Percentiles rank a stretch among this genome's conserved stretches.
These are phyloP conservation scores for Arthroderma uncinatum DNA, from an alignment of 2,329 filamentous ascomycete species.

Conservation along the genomic window DNA sequence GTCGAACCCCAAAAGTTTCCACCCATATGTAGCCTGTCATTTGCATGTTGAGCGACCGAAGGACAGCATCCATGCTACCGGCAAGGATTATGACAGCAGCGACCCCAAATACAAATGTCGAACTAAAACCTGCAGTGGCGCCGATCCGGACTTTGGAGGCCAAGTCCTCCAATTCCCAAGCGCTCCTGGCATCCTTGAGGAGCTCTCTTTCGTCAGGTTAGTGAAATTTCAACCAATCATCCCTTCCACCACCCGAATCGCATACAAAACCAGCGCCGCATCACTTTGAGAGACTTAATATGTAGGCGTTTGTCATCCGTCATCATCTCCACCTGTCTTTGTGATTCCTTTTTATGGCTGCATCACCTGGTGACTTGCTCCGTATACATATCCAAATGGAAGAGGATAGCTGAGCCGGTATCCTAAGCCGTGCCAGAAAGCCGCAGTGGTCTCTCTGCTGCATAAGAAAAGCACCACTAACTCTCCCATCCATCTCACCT, in stretches of 20 bases:
- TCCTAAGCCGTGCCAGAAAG: background rate
- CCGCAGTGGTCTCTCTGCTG: background rate
- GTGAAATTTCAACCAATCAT: conserved; percentile 23
- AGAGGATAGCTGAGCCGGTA: background rate
- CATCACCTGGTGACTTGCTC: background rate
- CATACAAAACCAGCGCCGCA: conserved; percentile 1
- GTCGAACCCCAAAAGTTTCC: conserved; percentile 48
- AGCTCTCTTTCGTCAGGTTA: conserved; percentile 63
- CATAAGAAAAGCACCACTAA: background rate
- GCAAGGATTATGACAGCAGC: conserved; percentile 43
- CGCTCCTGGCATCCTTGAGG: conserved; percentile 49
- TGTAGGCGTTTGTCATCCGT: background rate
- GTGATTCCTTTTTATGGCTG: conserved; percentile 2
- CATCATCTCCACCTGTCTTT: background rate
- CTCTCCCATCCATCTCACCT: background rate
- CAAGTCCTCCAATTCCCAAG: conserved; percentile 49
- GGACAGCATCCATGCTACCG: conserved; percentile 36
- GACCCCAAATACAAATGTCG: conserved; percentile 48
- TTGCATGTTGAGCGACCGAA: conserved; percentile 64
- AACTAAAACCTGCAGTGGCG: conserved; percentile 45
- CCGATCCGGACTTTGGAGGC: conserved; percentile 55
- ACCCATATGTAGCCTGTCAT: conserved; percentile 67
- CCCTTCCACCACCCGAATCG: conserved; percentile 8
- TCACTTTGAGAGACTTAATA: background rate
- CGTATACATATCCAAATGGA: background rate